A percentile compares a stretch with the other conserved stretches of the same genome.
Conservation (phyloP, 2,329 filamentous ascomycete genomes). For the Clonostachys rhizophaga region DNA sequence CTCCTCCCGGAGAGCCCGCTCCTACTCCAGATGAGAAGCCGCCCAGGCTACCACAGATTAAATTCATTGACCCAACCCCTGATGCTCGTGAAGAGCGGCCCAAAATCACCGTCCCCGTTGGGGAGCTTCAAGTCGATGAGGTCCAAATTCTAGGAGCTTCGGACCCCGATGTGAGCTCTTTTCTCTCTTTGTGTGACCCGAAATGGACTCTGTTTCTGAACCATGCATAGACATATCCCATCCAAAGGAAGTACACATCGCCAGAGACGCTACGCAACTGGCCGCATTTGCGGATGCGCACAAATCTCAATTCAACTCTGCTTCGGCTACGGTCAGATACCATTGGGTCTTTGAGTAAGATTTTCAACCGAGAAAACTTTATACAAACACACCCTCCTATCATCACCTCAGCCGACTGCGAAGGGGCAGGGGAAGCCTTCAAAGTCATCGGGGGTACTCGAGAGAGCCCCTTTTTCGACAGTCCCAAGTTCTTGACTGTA, state of each 20-base stretch:
- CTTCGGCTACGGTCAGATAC: constrained; percentile 79
- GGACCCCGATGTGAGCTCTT: constrained; percentile 64
- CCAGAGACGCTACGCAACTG: constrained; percentile 83
- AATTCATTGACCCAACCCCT: neutral
- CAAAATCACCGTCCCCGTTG: constrained; percentile 6
- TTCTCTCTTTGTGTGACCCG: neutral
- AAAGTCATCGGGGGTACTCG: constrained; percentile 49
- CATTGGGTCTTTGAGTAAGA: constrained; percentile 66
- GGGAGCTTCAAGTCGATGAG: constrained; percentile 69
- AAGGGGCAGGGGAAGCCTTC: constrained; percentile 94
- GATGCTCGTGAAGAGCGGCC: neutral
- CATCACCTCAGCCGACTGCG: constrained; percentile 94
- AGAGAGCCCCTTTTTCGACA: constrained; percentile 63
- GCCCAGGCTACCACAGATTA: neutral
- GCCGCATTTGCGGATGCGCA: constrained; percentile 80
- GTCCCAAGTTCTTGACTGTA: constrained; percentile 91
- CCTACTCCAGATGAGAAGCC: neutral
- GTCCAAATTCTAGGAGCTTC: constrained; percentile 72
- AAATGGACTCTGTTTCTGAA: too few species aligned
- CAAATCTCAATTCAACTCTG: constrained; percentile 75
- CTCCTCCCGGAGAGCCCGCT: neutral
- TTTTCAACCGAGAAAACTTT: constrained; percentile 68
- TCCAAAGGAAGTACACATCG: constrained; percentile 95
- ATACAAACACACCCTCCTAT: constrained; percentile 88
- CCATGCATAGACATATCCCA: constrained; percentile 67